Conservation (phyloP, 2,329 filamentous ascomycete genomes). For the Calonectria pauciramosa region DNA sequence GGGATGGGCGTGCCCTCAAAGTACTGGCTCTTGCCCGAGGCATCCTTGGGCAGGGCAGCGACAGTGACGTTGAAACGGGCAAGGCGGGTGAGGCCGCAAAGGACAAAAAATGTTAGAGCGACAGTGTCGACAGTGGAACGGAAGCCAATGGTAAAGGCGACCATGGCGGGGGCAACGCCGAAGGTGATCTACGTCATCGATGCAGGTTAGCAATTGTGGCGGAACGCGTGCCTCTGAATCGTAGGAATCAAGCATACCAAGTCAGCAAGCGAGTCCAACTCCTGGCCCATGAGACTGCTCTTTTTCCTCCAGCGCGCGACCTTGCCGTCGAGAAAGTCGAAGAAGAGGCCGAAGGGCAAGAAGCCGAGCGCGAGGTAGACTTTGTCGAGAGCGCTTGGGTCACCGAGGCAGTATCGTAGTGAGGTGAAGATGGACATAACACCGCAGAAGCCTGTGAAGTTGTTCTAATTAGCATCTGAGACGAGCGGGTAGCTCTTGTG, state of each 20-base stretch:
- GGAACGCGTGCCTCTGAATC: background rate
- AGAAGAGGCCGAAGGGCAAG: constrained; percentile 94
- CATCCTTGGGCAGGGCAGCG: constrained; percentile 89
- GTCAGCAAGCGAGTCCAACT: constrained; percentile 95
- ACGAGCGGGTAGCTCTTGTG: too few species aligned
- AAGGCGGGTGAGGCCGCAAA: constrained; percentile 92
- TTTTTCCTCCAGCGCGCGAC: constrained; percentile 97
- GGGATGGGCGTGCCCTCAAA: constrained; percentile 98
- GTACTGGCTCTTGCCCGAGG: constrained; percentile 90
- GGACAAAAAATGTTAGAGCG: constrained; percentile 87
- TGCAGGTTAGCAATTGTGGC: constrained; percentile 24
- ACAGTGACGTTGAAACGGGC: constrained; percentile 99
- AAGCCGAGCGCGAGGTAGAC: constrained; percentile 88
- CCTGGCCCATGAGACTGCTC: constrained; percentile 97
- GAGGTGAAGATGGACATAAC: constrained; percentile 97
- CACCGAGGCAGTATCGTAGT: constrained; percentile 89
- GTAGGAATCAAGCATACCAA: constrained; percentile 70
- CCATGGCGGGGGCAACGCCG: constrained; percentile 88
- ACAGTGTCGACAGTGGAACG: constrained; percentile 88
- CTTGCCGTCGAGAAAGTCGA: constrained; percentile 98
- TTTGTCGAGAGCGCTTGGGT: constrained; percentile 74
- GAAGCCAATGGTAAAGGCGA: constrained; percentile 90
- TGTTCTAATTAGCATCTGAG: background rate
- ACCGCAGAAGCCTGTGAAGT: constrained; percentile 77
- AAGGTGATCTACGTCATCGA: constrained; percentile 82